Conservation (phyloP, 2,329 filamentous ascomycete species). For the Claviceps africana region DNA sequence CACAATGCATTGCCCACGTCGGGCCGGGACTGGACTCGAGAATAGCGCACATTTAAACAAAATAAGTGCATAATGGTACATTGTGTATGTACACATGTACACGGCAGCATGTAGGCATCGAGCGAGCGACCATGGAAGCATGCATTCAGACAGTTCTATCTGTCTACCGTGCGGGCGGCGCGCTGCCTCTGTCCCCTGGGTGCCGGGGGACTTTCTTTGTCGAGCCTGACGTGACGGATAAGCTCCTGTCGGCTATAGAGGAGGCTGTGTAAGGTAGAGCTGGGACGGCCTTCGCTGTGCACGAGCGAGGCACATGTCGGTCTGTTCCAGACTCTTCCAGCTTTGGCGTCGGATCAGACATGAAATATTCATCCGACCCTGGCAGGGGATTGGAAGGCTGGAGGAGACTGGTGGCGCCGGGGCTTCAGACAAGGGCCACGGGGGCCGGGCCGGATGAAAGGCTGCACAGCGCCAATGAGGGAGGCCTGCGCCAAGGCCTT, state of each 20-base stretch:
- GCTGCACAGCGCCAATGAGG: neutral
- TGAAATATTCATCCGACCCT: neutral
- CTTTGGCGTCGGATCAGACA: no score
- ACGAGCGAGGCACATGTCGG: neutral
- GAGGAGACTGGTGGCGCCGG: neutral
- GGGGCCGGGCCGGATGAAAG: neutral
- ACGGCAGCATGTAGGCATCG: neutral
- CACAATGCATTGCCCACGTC: no score
- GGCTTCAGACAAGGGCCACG: neutral
- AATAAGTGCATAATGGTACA: neutral
- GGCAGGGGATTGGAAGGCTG: neutral
- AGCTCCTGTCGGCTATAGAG: neutral
- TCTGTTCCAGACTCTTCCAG: neutral
- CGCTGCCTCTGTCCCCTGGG: no score
- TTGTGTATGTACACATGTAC: neutral
- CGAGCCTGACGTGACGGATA: neutral
- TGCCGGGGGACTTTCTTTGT: neutral
- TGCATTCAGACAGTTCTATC: neutral
- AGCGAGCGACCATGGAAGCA: neutral
- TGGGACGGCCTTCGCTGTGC: no score
- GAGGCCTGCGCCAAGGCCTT: no score
- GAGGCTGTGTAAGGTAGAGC: neutral
- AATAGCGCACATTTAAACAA: neutral
- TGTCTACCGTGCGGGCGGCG: neutral
- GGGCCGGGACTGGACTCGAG: no score